Evolutionary conservation across 2,329 filamentous ascomycete genomes (phyloP).

Genomic region (Microdochium paspali): DNA sequence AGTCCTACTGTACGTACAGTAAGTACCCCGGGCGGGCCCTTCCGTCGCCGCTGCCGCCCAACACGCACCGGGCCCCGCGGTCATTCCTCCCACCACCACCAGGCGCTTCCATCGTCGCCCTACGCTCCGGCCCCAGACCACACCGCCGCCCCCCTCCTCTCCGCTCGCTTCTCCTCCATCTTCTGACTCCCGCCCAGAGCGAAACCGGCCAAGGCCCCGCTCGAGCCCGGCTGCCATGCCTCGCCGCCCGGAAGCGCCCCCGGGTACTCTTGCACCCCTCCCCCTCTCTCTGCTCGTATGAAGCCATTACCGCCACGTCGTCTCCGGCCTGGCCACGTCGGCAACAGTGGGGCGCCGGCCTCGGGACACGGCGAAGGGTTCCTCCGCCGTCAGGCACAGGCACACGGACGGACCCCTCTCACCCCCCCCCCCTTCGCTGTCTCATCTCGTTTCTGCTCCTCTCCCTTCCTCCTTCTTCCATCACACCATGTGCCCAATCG

Average conservation of each 20-base stretch:
- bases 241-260: neutral
- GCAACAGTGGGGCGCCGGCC: neutral
- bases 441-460: neutral
- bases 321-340: neutral
- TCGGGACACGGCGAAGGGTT: neutral
- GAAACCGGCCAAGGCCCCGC: neutral
- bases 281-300: neutral
- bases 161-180: too few species aligned
- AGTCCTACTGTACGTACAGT: too few species aligned
- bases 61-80: neutral
- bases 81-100: neutral
- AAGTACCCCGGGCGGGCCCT: neutral
- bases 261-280: neutral
- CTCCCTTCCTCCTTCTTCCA: neutral
- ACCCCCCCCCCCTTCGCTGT: neutral
- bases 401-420: neutral
- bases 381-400: neutral
- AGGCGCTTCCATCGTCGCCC: neutral
- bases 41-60: neutral
- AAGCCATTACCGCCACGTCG: neutral
- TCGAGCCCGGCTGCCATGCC: neutral
- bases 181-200: neutral
- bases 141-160: neutral
- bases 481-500: neutral
- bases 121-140: neutral